Percentiles rank a stretch among this genome's conserved stretches.
Evolutionary conservation across 345 rosid species (phyloP).

Genomic region (Gossypium raimondii): DNA sequence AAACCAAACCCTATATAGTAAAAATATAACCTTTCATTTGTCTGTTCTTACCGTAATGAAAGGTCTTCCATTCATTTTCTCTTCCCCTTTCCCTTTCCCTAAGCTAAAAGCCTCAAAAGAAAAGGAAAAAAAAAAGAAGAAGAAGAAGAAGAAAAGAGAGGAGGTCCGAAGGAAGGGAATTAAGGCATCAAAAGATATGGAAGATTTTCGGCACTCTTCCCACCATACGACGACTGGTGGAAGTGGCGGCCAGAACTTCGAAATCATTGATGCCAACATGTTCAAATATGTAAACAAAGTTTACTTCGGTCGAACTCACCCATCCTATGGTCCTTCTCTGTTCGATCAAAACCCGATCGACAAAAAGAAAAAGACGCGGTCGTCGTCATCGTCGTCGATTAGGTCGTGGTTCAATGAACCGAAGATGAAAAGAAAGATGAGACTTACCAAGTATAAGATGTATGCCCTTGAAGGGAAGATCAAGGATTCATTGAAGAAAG

Average conservation of each 20-base stretch:
- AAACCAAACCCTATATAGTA: background rate
- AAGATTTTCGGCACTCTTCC: background rate
- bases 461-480: constrained; percentile 1
- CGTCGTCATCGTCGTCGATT: background rate
- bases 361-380: background rate
- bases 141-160: background rate
- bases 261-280: background rate
- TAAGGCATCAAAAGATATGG: background rate
- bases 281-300: background rate
- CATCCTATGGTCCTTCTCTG: background rate
- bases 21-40: background rate
- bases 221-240: background rate
- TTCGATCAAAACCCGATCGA: background rate
- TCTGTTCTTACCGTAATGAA: background rate
- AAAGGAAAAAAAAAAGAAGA: background rate
- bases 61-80: background rate
- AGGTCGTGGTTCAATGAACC: constrained; percentile 16
- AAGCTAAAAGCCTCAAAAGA: background rate
- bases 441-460: constrained; percentile 14
- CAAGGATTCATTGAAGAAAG: constrained; percentile 13
- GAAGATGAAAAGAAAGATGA: constrained; percentile 7
- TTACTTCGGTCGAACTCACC: background rate
- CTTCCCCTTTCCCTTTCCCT: background rate
- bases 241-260: background rate
- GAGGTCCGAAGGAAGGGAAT: background rate